Evolutionary conservation across 108 stramenopile species (phyloP), one percentile per base, ranked within the genome.

Genomic region (Nannochloropsis gaditana): DNA sequence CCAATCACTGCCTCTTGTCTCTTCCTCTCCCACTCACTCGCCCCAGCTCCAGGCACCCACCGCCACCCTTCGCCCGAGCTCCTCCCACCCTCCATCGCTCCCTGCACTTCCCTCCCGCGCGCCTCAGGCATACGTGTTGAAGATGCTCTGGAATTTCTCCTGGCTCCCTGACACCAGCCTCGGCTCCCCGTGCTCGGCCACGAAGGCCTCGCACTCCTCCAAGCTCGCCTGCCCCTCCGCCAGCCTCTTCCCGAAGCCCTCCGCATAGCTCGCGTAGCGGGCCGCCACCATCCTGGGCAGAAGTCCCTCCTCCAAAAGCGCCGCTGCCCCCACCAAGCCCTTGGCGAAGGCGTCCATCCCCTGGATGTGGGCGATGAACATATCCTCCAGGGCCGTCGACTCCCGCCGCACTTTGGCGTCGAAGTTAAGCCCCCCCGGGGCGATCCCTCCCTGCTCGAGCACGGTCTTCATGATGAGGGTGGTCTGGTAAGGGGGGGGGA

Each of bases 401-500:
- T 93, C 93, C 10, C 93, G 90, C 41, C 93, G 91, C 11, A 92
- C 92, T 87, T 93, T 93, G 85, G 91, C 91, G 84, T 93, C 93
- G 90, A 93, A 93, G 90, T 93, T 93, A 44, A 93, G 83, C 8
- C 93, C 93, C 10, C 93, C 93, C 5, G 90, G 86, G 19, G 43
- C 83, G 21, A 93, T 84, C 9, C 93, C 93, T 31, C 91, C 93
- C 84, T 92, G 91, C 43, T 92, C 90, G 15, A 93, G 80, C 4
- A 93, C 82, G 21, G 89, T 83, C 19, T 83, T 79, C 92, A 92
- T 92, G 82, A 92, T 87, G 9, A 91, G 85, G 9, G 93, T 90
- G 59, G 59, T 73, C 59, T 73, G 31, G 59, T 73, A 73, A 8
- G 6, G 8, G n/a, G 4, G 59, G n/a, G 59, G 2, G 59, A 8